phyloP scores from a whole-genome alignment of 305 asterid species.

The Fraxinus platypoda region DNA sequence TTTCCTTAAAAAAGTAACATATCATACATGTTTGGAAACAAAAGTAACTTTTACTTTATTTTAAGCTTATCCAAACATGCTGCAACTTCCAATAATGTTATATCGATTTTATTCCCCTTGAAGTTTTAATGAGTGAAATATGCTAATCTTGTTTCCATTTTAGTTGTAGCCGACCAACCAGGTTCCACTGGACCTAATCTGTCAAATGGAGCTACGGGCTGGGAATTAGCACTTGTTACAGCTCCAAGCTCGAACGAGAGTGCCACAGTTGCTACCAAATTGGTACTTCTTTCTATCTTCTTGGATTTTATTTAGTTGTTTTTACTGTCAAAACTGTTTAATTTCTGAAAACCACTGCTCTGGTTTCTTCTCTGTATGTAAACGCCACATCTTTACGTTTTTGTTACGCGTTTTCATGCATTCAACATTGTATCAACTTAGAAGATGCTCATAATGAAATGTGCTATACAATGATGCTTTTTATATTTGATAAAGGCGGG shows the following conservation, averaged over 20 bases:
- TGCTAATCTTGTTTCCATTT: constrained; percentile 8
- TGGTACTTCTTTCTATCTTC: constrained; percentile 50
- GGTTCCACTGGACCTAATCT: constrained; percentile 43
- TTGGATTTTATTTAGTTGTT: not conserved
- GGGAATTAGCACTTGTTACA: constrained; percentile 91
- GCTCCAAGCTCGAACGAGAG: constrained; percentile 83
- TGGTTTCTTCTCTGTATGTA: not conserved
- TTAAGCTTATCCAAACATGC: not conserved
- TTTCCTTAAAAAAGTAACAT: not conserved
- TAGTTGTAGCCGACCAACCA: constrained; percentile 50
- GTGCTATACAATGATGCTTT: not conserved
- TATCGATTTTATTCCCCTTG: not conserved
- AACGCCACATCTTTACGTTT: not conserved
- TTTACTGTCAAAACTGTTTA: not conserved
- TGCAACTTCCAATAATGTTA: not conserved
- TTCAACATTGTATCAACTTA: not conserved
- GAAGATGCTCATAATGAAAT: not conserved
- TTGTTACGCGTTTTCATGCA: not conserved
- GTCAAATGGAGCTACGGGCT: constrained; percentile 65
- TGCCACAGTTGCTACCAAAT: constrained; percentile 58
- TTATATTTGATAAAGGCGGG: constrained; percentile 55
- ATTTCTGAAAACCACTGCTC: not conserved
- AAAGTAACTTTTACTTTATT: not conserved
- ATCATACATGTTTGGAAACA: not conserved
- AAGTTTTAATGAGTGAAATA: not conserved